Conservation (phyloP, 148 eudicot species). For the Camellia japonica region DNA sequence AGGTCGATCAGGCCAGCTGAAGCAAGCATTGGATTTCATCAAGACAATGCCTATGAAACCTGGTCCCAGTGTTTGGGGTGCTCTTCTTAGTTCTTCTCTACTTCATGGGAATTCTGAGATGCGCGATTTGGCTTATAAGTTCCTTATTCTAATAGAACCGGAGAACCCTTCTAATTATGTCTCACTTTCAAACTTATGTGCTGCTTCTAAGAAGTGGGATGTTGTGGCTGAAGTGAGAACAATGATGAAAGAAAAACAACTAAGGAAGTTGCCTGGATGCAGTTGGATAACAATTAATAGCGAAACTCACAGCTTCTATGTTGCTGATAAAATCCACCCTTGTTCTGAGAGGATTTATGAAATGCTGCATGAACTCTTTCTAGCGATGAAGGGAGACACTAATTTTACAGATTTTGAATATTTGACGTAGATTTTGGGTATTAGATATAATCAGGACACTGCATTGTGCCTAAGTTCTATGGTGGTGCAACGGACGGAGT, state of each 20-base stretch:
- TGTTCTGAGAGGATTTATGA: slow-evolving; percentile 27
- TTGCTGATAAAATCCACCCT: slow-evolving; percentile 46
- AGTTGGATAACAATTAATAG: slow-evolving; percentile 44
- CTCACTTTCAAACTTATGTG: slow-evolving; percentile 39
- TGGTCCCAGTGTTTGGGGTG: slow-evolving; percentile 54
- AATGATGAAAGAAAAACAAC: slow-evolving; percentile 35
- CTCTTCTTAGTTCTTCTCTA: slow-evolving; percentile 33
- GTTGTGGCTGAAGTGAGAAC: slow-evolving; percentile 39
- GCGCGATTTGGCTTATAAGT: slow-evolving; percentile 37
- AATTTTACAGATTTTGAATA: slow-evolving; percentile 11
- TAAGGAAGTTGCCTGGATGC: slow-evolving; percentile 44
- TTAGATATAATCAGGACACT: neutral
- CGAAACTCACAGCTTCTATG: slow-evolving; percentile 38
- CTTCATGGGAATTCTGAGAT: slow-evolving; percentile 36
- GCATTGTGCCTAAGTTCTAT: neutral
- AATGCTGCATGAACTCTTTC: slow-evolving; percentile 32
- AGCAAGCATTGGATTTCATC: slow-evolving; percentile 35
- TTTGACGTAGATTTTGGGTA: neutral
- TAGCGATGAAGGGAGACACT: slow-evolving; percentile 25
- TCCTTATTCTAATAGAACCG: slow-evolving; percentile 45
- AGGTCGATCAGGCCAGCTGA: slow-evolving; percentile 36
- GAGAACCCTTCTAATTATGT: slow-evolving; percentile 46
- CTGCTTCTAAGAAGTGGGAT: slow-evolving; percentile 44
- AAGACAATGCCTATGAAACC: slow-evolving; percentile 41
- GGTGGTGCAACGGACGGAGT: neutral